These are phyloP conservation scores for Monosporozyma aquatica DNA, from an alignment of 805 yeast species.

Conservation along the genomic window DNA sequence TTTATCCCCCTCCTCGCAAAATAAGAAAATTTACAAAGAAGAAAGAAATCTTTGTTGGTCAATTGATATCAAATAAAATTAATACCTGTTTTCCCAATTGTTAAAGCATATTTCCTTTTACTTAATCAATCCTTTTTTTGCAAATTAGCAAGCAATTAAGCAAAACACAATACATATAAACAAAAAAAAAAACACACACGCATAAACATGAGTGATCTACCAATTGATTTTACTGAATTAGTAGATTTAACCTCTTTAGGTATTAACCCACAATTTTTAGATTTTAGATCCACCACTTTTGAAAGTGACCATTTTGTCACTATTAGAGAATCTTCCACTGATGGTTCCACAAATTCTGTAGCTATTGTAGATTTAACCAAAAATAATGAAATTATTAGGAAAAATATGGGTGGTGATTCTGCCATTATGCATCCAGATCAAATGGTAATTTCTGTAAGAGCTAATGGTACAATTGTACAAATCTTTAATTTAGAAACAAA, in stretches of 20 bases:
- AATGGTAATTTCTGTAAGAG: slow-evolving; percentile 85
- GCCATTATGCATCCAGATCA: slow-evolving; percentile 94
- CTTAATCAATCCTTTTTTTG: too few relatives aligned
- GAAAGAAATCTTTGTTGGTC: too few relatives aligned
- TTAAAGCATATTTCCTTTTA: too few relatives aligned
- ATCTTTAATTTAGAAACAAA: slow-evolving; percentile 83
- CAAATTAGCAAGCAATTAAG: too few relatives aligned
- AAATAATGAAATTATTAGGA: slow-evolving; percentile 71
- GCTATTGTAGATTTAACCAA: slow-evolving; percentile 82
- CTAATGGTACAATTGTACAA: slow-evolving; percentile 93
- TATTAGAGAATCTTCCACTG: slow-evolving; percentile 48
- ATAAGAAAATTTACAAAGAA: too few relatives aligned
- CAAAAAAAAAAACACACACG: background rate
- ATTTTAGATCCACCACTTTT: slow-evolving; percentile 87
- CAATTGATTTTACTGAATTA: slow-evolving; percentile 94
- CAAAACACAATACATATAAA: background rate
- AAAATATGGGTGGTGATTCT: slow-evolving; percentile 94
- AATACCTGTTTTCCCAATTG: too few relatives aligned
- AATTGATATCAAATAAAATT: too few relatives aligned
- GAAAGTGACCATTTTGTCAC: slow-evolving; percentile 90
- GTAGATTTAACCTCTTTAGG: slow-evolving; percentile 81
- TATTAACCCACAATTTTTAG: slow-evolving; percentile 74
- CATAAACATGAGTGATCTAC: slow-evolving; percentile 50
- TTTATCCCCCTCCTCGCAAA: too few relatives aligned
- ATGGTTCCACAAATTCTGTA: slow-evolving; percentile 66